Conservation (phyloP, 495 filamentous ascomycete species). For the Aspergillus baeticus region DNA sequence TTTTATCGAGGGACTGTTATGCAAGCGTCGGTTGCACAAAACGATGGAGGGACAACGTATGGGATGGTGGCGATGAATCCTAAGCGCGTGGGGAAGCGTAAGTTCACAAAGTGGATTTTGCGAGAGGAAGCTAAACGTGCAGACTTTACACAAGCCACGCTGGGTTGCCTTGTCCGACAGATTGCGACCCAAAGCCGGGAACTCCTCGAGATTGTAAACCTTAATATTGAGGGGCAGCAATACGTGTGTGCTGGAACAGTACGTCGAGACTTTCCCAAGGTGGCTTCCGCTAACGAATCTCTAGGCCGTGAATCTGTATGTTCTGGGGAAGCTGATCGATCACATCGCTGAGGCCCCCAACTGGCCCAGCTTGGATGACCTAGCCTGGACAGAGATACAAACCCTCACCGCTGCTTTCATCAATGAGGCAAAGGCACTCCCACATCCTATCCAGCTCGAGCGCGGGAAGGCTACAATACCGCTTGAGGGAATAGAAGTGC, state of each 20-base stretch:
- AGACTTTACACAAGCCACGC: slow-evolving; percentile 24
- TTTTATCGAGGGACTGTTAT: slow-evolving; percentile 46
- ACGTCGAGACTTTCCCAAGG: slow-evolving; percentile 4
- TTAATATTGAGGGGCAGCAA: slow-evolving; percentile 36
- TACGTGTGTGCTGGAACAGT: slow-evolving; percentile 45
- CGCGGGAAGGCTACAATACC: slow-evolving; percentile 35
- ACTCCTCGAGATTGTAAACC: slow-evolving; percentile 44
- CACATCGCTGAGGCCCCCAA: slow-evolving; percentile 11
- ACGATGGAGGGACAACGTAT: slow-evolving; percentile 30
- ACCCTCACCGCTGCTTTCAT: slow-evolving; percentile 3
- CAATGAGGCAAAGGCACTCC: slow-evolving; percentile 1
- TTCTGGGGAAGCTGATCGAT: slow-evolving; percentile 21
- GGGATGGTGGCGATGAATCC: slow-evolving; percentile 45
- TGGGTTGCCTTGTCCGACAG: slow-evolving; percentile 20
- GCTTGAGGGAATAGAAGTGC: slow-evolving; percentile 42
- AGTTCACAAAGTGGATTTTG: neutral
- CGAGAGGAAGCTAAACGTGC: neutral
- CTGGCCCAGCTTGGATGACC: neutral
- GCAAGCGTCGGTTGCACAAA: slow-evolving; percentile 34
- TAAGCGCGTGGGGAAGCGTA: slow-evolving; percentile 27
- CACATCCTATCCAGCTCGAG: slow-evolving; percentile 22
- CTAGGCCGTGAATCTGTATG: slow-evolving; percentile 19
- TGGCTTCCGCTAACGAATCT: neutral
- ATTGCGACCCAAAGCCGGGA: slow-evolving; percentile 20
- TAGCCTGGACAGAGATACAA: neutral